Conservation (phyloP, 306 rosid genomes). For the Vigna nakashimae region DNA sequence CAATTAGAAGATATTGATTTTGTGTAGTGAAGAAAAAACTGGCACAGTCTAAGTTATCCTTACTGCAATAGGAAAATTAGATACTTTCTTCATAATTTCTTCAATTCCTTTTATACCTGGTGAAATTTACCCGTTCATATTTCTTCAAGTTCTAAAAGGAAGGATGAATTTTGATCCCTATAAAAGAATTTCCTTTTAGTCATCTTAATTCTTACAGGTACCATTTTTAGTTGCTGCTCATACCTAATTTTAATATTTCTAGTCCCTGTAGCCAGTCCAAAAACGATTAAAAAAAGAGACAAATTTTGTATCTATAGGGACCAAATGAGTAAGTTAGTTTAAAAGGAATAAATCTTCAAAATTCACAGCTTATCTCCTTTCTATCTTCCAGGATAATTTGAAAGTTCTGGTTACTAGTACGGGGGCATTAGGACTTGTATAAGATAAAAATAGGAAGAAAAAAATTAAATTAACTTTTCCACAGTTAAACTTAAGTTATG, state of each 20-base stretch:
- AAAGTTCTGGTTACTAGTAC: constrained; percentile 4
- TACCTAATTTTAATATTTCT: too few species aligned
- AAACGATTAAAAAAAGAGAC: too few species aligned
- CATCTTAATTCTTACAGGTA: too few species aligned
- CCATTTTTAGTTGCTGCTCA: too few species aligned
- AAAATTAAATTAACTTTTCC: too few species aligned
- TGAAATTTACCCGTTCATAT: not conserved
- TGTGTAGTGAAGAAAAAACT: not conserved
- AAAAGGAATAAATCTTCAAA: constrained; percentile 5
- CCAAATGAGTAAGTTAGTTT: not conserved
- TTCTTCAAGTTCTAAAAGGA: not conserved
- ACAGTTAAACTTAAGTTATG: too few species aligned
- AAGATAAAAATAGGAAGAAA: too few species aligned
- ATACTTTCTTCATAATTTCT: not conserved
- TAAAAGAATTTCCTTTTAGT: too few species aligned
- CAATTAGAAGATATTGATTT: not conserved
- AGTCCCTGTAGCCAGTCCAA: too few species aligned
- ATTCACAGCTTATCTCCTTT: not conserved
- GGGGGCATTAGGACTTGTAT: too few species aligned
- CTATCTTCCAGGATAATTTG: constrained; percentile 14
- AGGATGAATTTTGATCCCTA: too few species aligned
- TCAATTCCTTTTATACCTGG: not conserved
- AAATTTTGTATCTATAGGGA: too few species aligned
- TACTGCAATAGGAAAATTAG: constrained; percentile 1
- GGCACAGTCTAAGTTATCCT: not conserved